phyloP scores from a whole-genome alignment of 2,329 filamentous ascomycete species.

The Dothiorella sarmentorum region DNA sequence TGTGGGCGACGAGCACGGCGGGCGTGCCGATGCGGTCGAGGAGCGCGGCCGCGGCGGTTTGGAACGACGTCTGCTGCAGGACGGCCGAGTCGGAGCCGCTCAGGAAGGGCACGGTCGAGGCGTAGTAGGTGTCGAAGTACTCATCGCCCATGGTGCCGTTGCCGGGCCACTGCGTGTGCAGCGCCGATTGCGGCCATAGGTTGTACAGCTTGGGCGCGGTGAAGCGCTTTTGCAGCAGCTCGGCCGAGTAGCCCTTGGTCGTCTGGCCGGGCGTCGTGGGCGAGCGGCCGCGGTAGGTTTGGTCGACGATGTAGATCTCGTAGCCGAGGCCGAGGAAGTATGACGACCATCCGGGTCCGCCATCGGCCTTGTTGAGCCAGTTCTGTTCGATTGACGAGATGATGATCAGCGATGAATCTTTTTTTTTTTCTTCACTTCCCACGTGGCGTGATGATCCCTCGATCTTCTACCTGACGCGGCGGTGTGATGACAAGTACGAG shows the following conservation, averaged over 20 bases:
- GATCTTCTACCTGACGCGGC: too few species aligned
- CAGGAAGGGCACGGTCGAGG: background rate
- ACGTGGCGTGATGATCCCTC: too few species aligned
- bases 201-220: constrained; percentile 36
- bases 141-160: constrained; percentile 36
- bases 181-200: constrained; percentile 41
- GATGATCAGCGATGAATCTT: too few species aligned
- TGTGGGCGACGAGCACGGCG: constrained; percentile 50
- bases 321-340: constrained; percentile 47
- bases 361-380: constrained; percentile 48
- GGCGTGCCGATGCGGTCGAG: constrained; percentile 41
- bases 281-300: constrained; percentile 46
- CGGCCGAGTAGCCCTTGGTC: constrained; percentile 20
- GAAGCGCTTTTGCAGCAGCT: constrained; percentile 28
- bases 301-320: constrained; percentile 48
- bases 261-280: constrained; percentile 35
- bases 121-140: constrained; percentile 49
- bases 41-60: constrained; percentile 29
- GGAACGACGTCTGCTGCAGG: constrained; percentile 1
- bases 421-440: too few species aligned
- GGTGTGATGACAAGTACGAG: background rate
- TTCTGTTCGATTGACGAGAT: constrained; percentile 31
- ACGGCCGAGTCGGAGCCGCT: background rate
- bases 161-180: constrained; percentile 44
- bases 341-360: constrained; percentile 48